Evolutionary conservation across 2,329 filamentous ascomycete species (phyloP).

Genomic region (Hypocrella siamensis): DNA sequence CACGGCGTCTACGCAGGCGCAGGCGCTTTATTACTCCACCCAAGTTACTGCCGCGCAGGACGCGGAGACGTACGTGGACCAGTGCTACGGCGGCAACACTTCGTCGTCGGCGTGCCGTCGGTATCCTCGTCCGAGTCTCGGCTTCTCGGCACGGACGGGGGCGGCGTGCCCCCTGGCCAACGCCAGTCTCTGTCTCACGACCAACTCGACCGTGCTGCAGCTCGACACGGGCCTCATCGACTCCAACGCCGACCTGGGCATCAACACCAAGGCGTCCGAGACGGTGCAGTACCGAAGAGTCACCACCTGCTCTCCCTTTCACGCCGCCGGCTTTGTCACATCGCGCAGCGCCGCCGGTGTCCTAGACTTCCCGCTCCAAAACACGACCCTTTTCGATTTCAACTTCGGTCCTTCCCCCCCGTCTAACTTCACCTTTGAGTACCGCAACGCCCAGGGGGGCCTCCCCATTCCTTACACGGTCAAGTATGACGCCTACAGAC

Average conservation of each 20-base stretch:
- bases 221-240: background rate
- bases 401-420: background rate
- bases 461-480: background rate
- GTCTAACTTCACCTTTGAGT: background rate
- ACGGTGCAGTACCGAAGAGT: background rate
- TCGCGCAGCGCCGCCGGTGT: background rate
- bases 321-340: background rate
- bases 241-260: background rate
- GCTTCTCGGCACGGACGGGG: background rate
- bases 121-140: background rate
- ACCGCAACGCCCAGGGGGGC: background rate
- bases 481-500: too few species aligned
- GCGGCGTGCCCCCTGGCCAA: background rate
- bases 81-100: background rate
- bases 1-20: background rate
- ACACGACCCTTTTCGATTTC: background rate
- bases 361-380: background rate
- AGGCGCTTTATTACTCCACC: background rate
- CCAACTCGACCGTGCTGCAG: background rate
- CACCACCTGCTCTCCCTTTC: background rate
- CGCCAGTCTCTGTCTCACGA: background rate
- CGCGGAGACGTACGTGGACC: background rate
- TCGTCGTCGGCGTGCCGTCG: background rate
- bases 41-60: background rate
- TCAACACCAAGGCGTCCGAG: background rate